phyloP scores from a whole-genome alignment of 441 rosid genomes.

The Isatis lusitanica region DNA sequence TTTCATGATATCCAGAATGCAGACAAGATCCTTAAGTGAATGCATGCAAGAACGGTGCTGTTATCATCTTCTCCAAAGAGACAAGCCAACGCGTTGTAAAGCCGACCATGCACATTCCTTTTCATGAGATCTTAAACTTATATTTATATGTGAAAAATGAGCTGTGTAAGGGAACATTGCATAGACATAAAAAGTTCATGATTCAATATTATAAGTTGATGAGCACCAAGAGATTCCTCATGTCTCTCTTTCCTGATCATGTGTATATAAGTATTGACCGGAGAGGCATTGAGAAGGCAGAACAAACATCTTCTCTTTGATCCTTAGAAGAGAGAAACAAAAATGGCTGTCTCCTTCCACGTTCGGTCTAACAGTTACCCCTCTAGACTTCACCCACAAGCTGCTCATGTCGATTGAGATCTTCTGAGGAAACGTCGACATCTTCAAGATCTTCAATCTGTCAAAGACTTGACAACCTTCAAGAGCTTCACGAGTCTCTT shows the following conservation, averaged over 20 bases:
- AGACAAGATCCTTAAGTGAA: conserved; percentile 3
- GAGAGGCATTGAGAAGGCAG: conserved; percentile 11
- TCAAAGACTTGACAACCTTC: conserved; percentile 36
- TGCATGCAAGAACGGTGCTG: conserved; percentile 5
- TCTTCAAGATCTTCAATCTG: conserved; percentile 28
- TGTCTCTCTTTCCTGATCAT: background rate
- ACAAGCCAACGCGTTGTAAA: conserved; percentile 9
- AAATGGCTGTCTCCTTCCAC: conserved; percentile 30
- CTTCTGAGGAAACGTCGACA: conserved; percentile 24
- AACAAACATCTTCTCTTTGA: conserved; percentile 8
- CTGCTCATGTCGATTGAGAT: conserved; percentile 25
- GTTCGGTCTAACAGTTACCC: conserved; percentile 27
- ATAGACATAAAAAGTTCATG: background rate
- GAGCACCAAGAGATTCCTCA: conserved; percentile 8
- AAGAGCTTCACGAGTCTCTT: conserved; percentile 40
- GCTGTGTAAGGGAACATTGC: background rate
- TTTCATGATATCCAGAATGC: background rate
- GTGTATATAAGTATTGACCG: conserved; percentile 5
- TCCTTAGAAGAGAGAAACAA: background rate
- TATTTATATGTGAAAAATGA: background rate
- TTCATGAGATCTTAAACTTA: conserved; percentile 6
- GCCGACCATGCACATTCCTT: background rate
- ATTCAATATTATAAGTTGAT: background rate
- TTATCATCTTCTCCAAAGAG: background rate
- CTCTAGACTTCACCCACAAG: conserved; percentile 31